Evolutionary conservation across 306 rosid species (phyloP).

Genomic region (Ammopiptanthus mongolicus): DNA sequence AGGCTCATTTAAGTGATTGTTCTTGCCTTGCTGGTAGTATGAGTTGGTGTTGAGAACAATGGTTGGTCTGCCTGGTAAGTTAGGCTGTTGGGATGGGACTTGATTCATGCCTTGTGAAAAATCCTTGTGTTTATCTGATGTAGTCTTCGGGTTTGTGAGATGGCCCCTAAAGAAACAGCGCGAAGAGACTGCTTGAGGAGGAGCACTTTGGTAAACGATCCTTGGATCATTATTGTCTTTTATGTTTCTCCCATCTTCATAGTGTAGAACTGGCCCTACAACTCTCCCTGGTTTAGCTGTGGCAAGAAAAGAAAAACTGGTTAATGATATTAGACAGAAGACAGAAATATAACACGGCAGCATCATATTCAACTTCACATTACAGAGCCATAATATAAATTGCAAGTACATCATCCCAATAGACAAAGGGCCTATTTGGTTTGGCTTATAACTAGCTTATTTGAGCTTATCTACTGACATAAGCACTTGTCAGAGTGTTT

Average conservation of each 20-base stretch:
- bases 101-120: slow-evolving; percentile 29
- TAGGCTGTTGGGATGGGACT: slow-evolving; percentile 20
- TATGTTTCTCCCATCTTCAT: slow-evolving; percentile 37
- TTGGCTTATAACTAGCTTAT: too few relatives aligned
- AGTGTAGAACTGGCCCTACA: slow-evolving; percentile 51
- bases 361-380: not conserved
- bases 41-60: slow-evolving; percentile 37
- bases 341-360: not conserved
- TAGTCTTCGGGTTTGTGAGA: slow-evolving; percentile 28
- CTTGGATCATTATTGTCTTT: slow-evolving; percentile 35
- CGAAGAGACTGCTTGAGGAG: slow-evolving; percentile 30
- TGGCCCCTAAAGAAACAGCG: slow-evolving; percentile 31
- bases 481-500: too few relatives aligned
- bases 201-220: slow-evolving; percentile 29
- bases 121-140: slow-evolving; percentile 23
- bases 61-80: slow-evolving; percentile 25
- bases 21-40: slow-evolving; percentile 32
- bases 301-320: not conserved
- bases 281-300: slow-evolving; percentile 68
- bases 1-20: slow-evolving; percentile 28
- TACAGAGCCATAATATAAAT: not conserved
- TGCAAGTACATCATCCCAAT: not conserved
- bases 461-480: too few relatives aligned
- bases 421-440: too few relatives aligned
- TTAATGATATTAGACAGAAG: slow-evolving; percentile 1